Evolutionary conservation across 768 basidiomycete species (phyloP).

Genomic region (Hydnomerulius pinastri): DNA sequence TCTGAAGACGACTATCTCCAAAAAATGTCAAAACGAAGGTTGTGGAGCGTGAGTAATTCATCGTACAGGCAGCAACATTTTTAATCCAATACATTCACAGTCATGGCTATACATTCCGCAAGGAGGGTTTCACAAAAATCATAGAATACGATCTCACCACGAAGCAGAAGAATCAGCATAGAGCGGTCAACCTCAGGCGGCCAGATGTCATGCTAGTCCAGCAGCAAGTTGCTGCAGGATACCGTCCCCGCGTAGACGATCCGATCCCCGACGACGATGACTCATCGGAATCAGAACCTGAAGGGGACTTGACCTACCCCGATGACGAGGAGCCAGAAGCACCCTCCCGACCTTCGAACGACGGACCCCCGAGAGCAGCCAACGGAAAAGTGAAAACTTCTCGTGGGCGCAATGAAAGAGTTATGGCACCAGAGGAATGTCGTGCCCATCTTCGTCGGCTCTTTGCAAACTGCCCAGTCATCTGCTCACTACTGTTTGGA

Average conservation of each 20-base stretch:
- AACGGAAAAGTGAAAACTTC: conserved; percentile 75
- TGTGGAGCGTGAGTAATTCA: conserved; percentile 76
- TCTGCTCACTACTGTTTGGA: conserved; percentile 88
- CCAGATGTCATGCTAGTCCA: conserved; percentile 73
- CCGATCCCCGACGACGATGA: conserved; percentile 44
- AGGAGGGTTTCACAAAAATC: conserved; percentile 91
- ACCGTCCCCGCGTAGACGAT: conserved; percentile 26
- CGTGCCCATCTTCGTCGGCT: conserved; percentile 90
- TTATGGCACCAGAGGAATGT: conserved; percentile 89
- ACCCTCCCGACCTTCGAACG: conserved; percentile 26
- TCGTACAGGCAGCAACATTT: not conserved
- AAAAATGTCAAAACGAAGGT: conserved; percentile 72
- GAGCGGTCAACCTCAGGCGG: conserved; percentile 56
- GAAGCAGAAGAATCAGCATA: conserved; percentile 72
- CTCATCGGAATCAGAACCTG: conserved; percentile 50
- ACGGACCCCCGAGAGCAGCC: conserved; percentile 63
- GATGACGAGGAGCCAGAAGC: conserved; percentile 54
- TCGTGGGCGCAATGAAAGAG: conserved; percentile 86
- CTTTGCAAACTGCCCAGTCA: conserved; percentile 78
- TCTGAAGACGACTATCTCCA: conserved; percentile 62
- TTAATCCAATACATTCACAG: conserved; percentile 39
- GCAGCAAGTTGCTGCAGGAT: conserved; percentile 27
- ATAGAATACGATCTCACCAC: conserved; percentile 87
- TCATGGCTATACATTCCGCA: conserved; percentile 83
- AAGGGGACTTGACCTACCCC: conserved; percentile 47